Conservation (phyloP, 345 rosid genomes). For the Erysimum cheiranthoides region DNA sequence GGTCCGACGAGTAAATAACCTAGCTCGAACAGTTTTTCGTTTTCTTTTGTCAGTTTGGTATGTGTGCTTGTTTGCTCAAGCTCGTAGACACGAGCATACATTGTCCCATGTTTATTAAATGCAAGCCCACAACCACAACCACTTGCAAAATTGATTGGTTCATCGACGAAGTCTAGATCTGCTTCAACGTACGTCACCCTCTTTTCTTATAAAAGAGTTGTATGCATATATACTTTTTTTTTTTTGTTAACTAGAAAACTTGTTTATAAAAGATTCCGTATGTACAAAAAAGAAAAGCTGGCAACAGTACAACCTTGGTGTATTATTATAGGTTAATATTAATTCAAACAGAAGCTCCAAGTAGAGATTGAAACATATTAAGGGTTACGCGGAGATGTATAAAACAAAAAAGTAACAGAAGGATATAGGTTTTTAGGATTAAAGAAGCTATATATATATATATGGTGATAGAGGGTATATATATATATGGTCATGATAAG, state of each 20-base stretch:
- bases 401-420: slow-evolving; percentile 10
- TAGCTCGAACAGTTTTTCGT: neutral
- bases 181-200: neutral
- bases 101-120: slow-evolving; percentile 4
- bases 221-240: too few relatives aligned
- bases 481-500: slow-evolving; percentile 39
- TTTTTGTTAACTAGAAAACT: too few relatives aligned
- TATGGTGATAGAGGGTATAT: slow-evolving; percentile 16
- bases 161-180: slow-evolving; percentile 1
- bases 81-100: neutral
- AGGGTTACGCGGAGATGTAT: slow-evolving; percentile 20
- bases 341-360: slow-evolving; percentile 27
- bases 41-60: neutral
- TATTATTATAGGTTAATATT: slow-evolving; percentile 1
- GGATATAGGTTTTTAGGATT: slow-evolving; percentile 13
- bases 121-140: neutral
- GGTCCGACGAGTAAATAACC: neutral
- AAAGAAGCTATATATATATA: slow-evolving; percentile 26
- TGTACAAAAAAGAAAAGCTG: neutral
- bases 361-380: slow-evolving; percentile 8
- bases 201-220: neutral
- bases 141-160: neutral
- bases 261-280: too few relatives aligned
- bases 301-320: slow-evolving; percentile 19
- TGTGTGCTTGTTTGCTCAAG: neutral